phyloP scores from a whole-genome alignment of 176 grass and related monocot genomes.

The barley (Hordeum vulgare) region MorexV3_pseudomolecules_assembly NC_058523.1:524051247-524051746 shows the following conservation, averaged over 20 bases:
- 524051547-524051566: background rate
- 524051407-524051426: background rate
- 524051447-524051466: slow-evolving; percentile 15
- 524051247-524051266: no score
- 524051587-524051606: background rate
- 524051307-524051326: no score
- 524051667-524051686: no score
- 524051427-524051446: background rate
- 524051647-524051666: background rate
- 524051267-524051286: no score
- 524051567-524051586: background rate
- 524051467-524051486: background rate
- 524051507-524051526: background rate
- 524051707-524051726: background rate
- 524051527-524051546: background rate
- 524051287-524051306: no score
- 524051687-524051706: background rate
- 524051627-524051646: background rate
- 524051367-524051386: background rate
- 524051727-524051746: background rate
- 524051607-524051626: background rate
- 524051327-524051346: background rate
- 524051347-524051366: background rate
- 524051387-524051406: background rate
- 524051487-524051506: background rate